Evolutionary conservation across 352 stramenopile genomes (phyloP), one percentile per base, ranked within the genome.

Genomic region (Saprolegnia parasitica): DNA sequence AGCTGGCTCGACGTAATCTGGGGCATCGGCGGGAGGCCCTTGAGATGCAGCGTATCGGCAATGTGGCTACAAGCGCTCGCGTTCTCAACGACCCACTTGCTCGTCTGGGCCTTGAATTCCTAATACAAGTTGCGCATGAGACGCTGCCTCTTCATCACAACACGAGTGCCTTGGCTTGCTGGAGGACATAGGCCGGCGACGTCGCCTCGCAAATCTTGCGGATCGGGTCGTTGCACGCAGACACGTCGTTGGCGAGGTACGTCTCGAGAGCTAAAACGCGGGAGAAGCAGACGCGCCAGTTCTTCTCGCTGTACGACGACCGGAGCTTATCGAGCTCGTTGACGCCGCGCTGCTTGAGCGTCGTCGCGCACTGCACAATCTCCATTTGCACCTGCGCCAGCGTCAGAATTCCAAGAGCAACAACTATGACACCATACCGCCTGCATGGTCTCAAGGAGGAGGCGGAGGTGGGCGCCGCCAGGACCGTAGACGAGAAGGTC

Each of bases 401-500:
- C 16, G n/a, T 39, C 9, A 15, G 15, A 65, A 32, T 4, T 24
- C 8, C 52, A 46, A 26, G 4, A 47, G 5, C 5, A 23, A 4
- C 32, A n/a, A 15, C 20, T 11, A 24, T 45, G 32, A 13, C 23
- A 10, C 5, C 58, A 5, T 55, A 55, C 86, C 23, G 84, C 81
- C 68, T 93, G 84, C 37, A 93, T 71, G 10, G 84, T 90, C 56
- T 91, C 79, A 83, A 94, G 91, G 64, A 94, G 73, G n/a, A 83
- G 77, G 26, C 86, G 86, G 54, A 94, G 78, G 76, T 91, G 83
- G 57, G 91, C 81, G 42, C 86, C 86, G 65, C 86, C 84, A 70
- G 86, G 86, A 46, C 86, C 86, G 56, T 94, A 94, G 16, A 94
- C 84, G 9, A 94, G 74, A 64, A 94, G 77, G 64, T 94, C 86